A percentile compares a stretch with the other conserved stretches of the same genome.
phyloP scores from a whole-genome alignment of 1,139 yeast species.

The Suhomyces taliae region DNA sequence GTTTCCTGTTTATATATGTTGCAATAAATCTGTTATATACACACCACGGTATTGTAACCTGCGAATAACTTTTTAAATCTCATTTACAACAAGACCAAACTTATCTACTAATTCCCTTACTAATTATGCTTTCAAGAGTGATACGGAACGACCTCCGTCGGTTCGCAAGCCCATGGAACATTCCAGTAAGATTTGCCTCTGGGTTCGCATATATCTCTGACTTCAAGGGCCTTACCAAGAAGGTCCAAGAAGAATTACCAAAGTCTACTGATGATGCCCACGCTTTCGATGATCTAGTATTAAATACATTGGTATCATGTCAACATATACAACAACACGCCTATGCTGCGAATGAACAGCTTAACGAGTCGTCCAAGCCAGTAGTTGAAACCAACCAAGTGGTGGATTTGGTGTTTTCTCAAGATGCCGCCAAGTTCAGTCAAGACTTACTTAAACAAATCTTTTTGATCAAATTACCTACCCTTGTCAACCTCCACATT shows the following conservation, averaged over 20 bases:
- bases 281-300: slow-evolving; percentile 1
- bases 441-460: slow-evolving; percentile 27
- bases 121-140: neutral
- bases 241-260: slow-evolving; percentile 7
- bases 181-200: neutral
- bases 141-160: neutral
- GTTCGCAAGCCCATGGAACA: neutral
- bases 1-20: neutral
- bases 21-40: neutral
- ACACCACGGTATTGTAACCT: neutral
- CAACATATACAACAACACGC: slow-evolving; percentile 7
- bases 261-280: neutral
- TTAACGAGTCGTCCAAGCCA: slow-evolving; percentile 9
- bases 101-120: neutral
- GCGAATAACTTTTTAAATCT: neutral
- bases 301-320: slow-evolving; percentile 7
- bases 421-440: slow-evolving; percentile 21
- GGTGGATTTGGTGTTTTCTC: slow-evolving; percentile 20
- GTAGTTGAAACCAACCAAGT: slow-evolving; percentile 11
- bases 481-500: slow-evolving; percentile 26
- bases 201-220: slow-evolving; percentile 11
- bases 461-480: slow-evolving; percentile 38
- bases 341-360: slow-evolving; percentile 11
- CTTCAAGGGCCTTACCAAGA: slow-evolving; percentile 9
- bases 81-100: neutral